Evolutionary conservation across 2,329 filamentous ascomycete genomes (phyloP).

Genomic region (Metarhizium album): DNA sequence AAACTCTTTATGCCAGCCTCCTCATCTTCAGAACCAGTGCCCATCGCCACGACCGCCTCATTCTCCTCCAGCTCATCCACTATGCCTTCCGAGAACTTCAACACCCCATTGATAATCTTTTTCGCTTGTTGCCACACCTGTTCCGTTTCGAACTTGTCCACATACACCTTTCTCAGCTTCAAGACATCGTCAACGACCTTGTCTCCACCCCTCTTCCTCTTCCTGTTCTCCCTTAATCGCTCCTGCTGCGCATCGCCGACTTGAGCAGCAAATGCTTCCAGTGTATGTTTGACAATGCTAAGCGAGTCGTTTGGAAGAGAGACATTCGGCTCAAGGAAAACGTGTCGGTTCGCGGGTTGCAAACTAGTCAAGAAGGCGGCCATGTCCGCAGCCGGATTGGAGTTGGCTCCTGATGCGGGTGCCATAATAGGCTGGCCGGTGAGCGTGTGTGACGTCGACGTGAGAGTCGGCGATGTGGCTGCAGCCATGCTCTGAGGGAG

Average conservation of each 20-base stretch:
- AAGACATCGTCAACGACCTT: constrained; percentile 42
- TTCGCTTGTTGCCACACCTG: constrained; percentile 94
- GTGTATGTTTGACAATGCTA: constrained; percentile 64
- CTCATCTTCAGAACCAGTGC: constrained; percentile 21
- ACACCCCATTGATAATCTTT: constrained; percentile 56
- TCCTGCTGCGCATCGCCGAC: constrained; percentile 63
- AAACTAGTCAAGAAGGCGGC: constrained; percentile 47
- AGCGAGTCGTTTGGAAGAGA: constrained; percentile 59
- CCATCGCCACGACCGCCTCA: constrained; percentile 30
- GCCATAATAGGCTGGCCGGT: constrained; percentile 37
- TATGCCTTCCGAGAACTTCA: constrained; percentile 36
- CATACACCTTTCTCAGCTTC: constrained; percentile 72
- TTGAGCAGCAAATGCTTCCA: constrained; percentile 67
- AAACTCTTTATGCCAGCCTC: constrained; percentile 20
- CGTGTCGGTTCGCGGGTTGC: constrained; percentile 50
- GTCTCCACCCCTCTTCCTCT: constrained; percentile 58
- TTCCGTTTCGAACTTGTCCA: constrained; percentile 75
- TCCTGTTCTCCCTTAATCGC: constrained; percentile 59
- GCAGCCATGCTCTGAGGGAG: constrained; percentile 21
- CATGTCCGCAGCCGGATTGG: constrained; percentile 24
- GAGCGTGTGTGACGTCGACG: constrained; percentile 54
- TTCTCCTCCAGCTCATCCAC: constrained; percentile 39
- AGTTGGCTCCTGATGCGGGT: constrained; percentile 23
- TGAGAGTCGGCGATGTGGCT: constrained; percentile 46
- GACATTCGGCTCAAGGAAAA: constrained; percentile 64